A percentile compares a stretch with the other conserved stretches of the same genome.
Evolutionary conservation across 495 filamentous ascomycete species (phyloP).

Genomic region (Talaromyces thailandensis): DNA sequence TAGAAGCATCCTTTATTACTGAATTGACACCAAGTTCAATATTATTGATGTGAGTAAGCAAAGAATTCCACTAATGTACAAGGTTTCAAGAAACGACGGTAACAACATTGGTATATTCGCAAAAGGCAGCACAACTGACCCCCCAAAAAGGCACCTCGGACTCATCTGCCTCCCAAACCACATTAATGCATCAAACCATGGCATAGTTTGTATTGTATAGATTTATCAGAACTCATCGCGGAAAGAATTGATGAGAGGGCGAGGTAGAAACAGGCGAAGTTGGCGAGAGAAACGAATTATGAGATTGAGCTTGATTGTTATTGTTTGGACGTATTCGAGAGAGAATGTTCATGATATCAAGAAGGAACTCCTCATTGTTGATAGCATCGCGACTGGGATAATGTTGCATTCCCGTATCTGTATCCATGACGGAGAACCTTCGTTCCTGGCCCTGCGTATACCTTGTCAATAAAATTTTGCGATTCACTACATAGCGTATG

Average conservation of each 20-base stretch:
- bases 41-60: too few species aligned
- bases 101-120: background rate
- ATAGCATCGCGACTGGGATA: background rate
- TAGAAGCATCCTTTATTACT: too few species aligned
- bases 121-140: background rate
- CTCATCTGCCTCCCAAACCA: background rate
- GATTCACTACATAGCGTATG: too few species aligned
- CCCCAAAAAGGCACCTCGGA: background rate
- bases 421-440: background rate
- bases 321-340: background rate
- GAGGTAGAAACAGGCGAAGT: background rate
- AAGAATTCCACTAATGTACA: background rate
- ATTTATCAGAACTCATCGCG: background rate
- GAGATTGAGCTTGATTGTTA: background rate
- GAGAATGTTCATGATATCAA: background rate
- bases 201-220: background rate
- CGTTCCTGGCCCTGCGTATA: background rate
- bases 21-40: too few species aligned
- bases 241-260: background rate
- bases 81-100: background rate
- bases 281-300: background rate
- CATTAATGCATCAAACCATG: background rate
- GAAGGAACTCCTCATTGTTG: background rate
- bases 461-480: too few species aligned
- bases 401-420: background rate